Evolutionary conservation across 164 flowering plant species (phyloP), one percentile per base, ranked within the genome.

Genomic region (Houttuynia cordata): DNA sequence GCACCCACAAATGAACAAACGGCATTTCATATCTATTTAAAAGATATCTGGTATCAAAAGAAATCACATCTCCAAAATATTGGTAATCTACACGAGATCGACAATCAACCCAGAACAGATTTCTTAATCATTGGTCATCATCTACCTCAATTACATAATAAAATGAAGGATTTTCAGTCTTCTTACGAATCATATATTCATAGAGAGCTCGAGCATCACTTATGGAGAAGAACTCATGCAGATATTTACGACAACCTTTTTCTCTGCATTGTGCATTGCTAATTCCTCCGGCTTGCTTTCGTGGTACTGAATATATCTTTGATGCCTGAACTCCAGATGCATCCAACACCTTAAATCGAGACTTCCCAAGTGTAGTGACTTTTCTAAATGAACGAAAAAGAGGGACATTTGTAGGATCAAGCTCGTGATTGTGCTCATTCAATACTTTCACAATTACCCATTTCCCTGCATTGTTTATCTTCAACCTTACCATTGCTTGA

Each of bases 81-180:
- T 62, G n/a, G 22, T 62, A 62, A 51, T 24, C 40, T 47, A 30
- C 21, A 7, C 56, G 24, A 21, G 56, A 37, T 12, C 42, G 17
- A 9, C 56, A 13, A 62, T 62, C 64, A 17, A 52, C 57, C 56
- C 64, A 62, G n/a, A 62, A 62, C 25, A 51, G 3, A 51, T 52
- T 62, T 17, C 23, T 52, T 23, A 62, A 23, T 12, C 39, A 6
- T 8, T 24, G 24, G 15, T 24, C 40, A 15, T 50, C 41, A 25
- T 51, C 64, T 20, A 51, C 6, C n/a, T 62, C 51, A 24, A 62
- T 37, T 49, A 23, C 21, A 62, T 62, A 52, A 17, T 23, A 51
- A 18, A 62, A 62, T 15, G 42, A 22, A 14, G 64, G 56, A 51
- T 62, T 51, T 15, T 14, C 9, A 13, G 8, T 10, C 39, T 51